These are phyloP conservation scores for Wickerhamiella domercqiae DNA, from an alignment of 805 yeast genomes.

Conservation along the genomic window DNA sequence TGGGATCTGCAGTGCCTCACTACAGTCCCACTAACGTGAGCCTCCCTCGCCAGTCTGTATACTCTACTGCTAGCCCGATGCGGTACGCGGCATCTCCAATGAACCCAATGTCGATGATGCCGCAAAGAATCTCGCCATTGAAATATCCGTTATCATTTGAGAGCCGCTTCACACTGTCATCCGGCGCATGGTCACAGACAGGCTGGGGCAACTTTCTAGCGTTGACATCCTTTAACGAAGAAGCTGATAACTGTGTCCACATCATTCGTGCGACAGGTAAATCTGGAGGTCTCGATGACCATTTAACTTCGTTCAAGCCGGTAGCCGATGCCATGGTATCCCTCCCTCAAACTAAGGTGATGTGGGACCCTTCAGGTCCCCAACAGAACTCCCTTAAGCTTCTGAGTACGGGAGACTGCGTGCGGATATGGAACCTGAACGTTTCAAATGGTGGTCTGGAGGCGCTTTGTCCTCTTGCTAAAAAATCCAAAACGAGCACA, in stretches of 20 bases:
- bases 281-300: background rate
- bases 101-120: too few species aligned
- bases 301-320: background rate
- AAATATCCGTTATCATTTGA: background rate
- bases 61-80: too few species aligned
- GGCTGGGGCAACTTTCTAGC: slow-evolving; percentile 32
- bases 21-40: too few species aligned
- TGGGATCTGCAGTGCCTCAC: too few species aligned
- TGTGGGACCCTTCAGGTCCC: slow-evolving; percentile 47
- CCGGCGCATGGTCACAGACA: slow-evolving; percentile 37
- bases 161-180: slow-evolving; percentile 29
- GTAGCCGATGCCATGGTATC: slow-evolving; percentile 39
- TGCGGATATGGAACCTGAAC: slow-evolving; percentile 46
- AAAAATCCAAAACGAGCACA: slow-evolving; percentile 24
- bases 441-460: slow-evolving; percentile 21
- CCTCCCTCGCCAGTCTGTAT: too few species aligned
- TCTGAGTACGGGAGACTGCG: slow-evolving; percentile 57
- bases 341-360: slow-evolving; percentile 56
- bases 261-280: slow-evolving; percentile 16
- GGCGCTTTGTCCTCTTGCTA: slow-evolving; percentile 29
- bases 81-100: too few species aligned
- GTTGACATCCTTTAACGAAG: slow-evolving; percentile 68
- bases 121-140: too few species aligned
- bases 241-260: slow-evolving; percentile 44
- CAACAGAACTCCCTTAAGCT: slow-evolving; percentile 28